Conservation (phyloP, 2,329 filamentous ascomycete genomes). For the Fonsecaea erecta region DNA sequence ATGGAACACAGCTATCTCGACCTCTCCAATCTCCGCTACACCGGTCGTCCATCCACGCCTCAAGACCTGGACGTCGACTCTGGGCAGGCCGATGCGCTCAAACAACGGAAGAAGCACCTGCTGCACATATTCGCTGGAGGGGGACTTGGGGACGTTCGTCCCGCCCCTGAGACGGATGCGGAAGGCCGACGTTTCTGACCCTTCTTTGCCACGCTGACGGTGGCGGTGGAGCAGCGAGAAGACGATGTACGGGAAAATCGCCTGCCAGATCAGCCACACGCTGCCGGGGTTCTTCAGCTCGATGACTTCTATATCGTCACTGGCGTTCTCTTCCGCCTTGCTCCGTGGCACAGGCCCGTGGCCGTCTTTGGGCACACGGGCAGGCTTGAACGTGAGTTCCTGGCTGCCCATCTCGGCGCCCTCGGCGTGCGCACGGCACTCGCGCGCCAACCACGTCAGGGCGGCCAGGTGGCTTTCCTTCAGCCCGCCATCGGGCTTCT, state of each 20-base stretch:
- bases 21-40: constrained; percentile 51
- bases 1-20: constrained; percentile 56
- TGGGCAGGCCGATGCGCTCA: constrained; percentile 55
- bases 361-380: background rate
- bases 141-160: constrained; percentile 57
- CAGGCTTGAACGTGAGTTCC: constrained; percentile 42
- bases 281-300: constrained; percentile 57
- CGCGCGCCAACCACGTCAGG: constrained; percentile 57
- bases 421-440: constrained; percentile 51
- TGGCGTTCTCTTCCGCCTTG: background rate
- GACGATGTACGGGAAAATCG: constrained; percentile 62
- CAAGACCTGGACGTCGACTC: constrained; percentile 49
- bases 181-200: constrained; percentile 33
- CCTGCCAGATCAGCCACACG: constrained; percentile 62
- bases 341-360: background rate
- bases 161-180: constrained; percentile 59
- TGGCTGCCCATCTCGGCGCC: constrained; percentile 45
- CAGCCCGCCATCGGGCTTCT: constrained; percentile 54
- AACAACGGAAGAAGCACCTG: constrained; percentile 63
- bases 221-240: constrained; percentile 44
- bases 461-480: constrained; percentile 63
- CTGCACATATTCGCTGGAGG: constrained; percentile 59
- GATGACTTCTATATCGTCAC: constrained; percentile 41
- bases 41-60: constrained; percentile 61
- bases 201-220: background rate